A percentile compares a stretch with the other conserved stretches of the same genome.
These are phyloP conservation scores for Colletotrichum shisoi DNA, from an alignment of 2,329 filamentous ascomycete genomes.

Conservation along the genomic window DNA sequence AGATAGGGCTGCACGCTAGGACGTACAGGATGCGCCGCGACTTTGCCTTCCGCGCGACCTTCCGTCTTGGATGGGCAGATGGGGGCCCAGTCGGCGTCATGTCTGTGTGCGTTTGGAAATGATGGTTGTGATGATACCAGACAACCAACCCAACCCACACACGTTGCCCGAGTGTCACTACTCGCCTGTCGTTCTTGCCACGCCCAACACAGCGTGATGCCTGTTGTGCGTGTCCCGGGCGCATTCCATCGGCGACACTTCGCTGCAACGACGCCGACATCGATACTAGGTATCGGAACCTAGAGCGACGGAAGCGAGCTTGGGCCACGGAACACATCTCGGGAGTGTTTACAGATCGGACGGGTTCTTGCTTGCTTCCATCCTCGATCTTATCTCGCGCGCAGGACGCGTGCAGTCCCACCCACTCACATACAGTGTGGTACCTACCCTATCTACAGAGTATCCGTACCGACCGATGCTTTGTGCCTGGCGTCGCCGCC, in stretches of 20 bases:
- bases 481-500: not conserved
- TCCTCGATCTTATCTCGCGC: not conserved
- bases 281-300: too few relatives aligned
- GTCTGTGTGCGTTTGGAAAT: not conserved
- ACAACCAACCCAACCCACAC: constrained; percentile 1
- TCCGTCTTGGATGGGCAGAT: constrained; percentile 18
- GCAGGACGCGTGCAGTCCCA: not conserved
- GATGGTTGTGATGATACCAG: not conserved
- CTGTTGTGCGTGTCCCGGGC: not conserved
- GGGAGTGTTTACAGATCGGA: constrained; percentile 28
- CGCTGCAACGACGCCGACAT: not conserved
- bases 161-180: not conserved
- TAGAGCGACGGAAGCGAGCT: constrained; percentile 9
- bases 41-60: constrained; percentile 14
- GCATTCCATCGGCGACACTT: not conserved
- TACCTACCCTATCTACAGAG: too few relatives aligned
- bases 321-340: constrained; percentile 18
- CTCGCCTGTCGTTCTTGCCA: not conserved
- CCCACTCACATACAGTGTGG: not conserved
- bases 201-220: not conserved
- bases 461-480: not conserved
- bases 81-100: not conserved
- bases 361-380: not conserved
- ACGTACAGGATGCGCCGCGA: not conserved
- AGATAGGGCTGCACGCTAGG: not conserved